Evolutionary conservation across 257 asterid genomes (phyloP), one percentile per base, ranked within the genome.

Genomic region (Nicotiana paniculata): DNA sequence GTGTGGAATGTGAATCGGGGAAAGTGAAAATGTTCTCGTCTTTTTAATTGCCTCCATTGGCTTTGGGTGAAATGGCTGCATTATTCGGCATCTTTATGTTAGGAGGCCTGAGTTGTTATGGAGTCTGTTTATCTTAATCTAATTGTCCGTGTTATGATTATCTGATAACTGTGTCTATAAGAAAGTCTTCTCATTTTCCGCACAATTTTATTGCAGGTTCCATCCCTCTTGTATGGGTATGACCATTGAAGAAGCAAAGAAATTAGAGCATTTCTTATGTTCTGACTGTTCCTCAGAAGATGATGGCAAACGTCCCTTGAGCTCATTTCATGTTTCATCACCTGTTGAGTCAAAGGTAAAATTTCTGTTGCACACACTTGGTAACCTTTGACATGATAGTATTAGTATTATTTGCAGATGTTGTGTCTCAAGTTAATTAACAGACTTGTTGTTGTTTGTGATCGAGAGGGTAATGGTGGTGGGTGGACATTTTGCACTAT

Each of bases 141-240:
- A 16, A 28, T 16, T 75, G 28, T 75, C 64, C 1, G 11, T 28
- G 54, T 75, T 75, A 51, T 10, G 63, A 28, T 7, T 75, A 74
- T 51, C 35, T 51, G 28, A 75, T 26, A 26, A 26, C 46, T 11
- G 26, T 53, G 30, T 51, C 28, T 75, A 28, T 24, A 48, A 75
- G 58, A 51, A 26, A 39, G 12, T 24, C 43, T 39, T 43, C 63
- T 79, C 82, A 26, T 59, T 58, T 62, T 37, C 11, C 46, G 5
- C 28, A 26, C 28, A 48, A 51, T 48, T 51, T 12, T 28, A 37
- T 82, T 85, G 85, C 87, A 93, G 97, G 98, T 93, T 93, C 87
- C 98, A 93, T 85, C 98, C 97, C 86, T 86, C 88, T 78, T 93
- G 98, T 84, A 92, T 92, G 97, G 95, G 97, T 58, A 91, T 92